Evolutionary conservation across 1,284 basidiomycete genomes (phyloP), one percentile per base, ranked within the genome.

Genomic region (Ganoderma meredithae): DNA sequence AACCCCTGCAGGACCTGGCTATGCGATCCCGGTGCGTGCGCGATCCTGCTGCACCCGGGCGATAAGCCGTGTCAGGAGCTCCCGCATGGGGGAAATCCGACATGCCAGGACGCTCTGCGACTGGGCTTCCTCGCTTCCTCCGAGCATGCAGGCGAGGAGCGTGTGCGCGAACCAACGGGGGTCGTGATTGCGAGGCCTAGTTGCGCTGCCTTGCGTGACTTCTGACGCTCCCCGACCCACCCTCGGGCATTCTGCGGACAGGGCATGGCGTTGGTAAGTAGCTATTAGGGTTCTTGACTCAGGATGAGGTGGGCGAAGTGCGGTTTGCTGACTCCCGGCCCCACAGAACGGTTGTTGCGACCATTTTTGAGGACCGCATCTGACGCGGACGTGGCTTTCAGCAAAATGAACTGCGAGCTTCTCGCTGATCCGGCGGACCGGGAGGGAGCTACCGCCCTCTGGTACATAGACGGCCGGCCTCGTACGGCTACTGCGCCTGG

Each of bases 341-440:
- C 47, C 9, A 22, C 47, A 49, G 47, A 49, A 25, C 27, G 33
- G 53, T 33, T 15, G 27, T 55, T 31, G 53, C 13, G 33, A 58
- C 55, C n/a, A 22, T 36, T 58, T 58, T 58, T n/a, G 27, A 31
- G 53, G 15, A 33, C 53, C 27, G 19, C 53, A 55, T 55, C 53
- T 10, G 47, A 25, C 27, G 19, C 47, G 47, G 53, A 27, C 31
- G 53, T 31, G 53, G 27, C 17, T 33, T 27, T 10, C 53, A 55
- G 55, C 36, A 39, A 36, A 58, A 58, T 39, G 36, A 31, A 33
- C 31, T 17, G 33, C 31, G 27, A 10, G 17, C 53, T 60, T 43
- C 19, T 36, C 65, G 65, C 65, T 53, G 65, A 66, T 66, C 65
- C 65, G 65, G 60, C 61, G 36, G 40, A 22, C 56, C 65, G 65